Conservation (phyloP, 129 eudicot genomes). For the Lonicera japonica region DNA sequence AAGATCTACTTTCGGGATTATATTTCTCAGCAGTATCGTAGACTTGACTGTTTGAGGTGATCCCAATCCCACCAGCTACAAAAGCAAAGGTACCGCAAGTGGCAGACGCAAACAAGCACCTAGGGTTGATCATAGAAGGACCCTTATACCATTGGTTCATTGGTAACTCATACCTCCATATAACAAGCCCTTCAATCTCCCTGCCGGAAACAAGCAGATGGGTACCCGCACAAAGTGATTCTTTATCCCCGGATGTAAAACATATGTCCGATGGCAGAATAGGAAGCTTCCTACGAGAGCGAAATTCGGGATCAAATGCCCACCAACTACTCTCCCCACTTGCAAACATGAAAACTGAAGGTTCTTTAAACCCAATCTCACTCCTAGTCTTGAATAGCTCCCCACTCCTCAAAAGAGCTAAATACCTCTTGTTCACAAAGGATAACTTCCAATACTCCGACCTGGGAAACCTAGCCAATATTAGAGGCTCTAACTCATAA, state of each 20-base stretch:
- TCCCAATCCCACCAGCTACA: conserved; percentile 75
- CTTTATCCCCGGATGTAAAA: conserved; percentile 65
- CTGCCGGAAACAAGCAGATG: conserved; percentile 79
- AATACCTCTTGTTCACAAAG: conserved; percentile 42
- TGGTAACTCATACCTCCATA: conserved; percentile 70
- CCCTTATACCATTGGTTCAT: conserved; percentile 66
- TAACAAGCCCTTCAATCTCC: conserved; percentile 53
- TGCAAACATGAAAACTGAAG: conserved; percentile 69
- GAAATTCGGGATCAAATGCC: conserved; percentile 63
- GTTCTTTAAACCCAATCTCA: conserved; percentile 35
- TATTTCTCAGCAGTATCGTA: conserved; percentile 64
- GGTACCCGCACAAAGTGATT: conserved; percentile 81
- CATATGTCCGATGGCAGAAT: conserved; percentile 51
- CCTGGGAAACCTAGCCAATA: conserved; percentile 69
- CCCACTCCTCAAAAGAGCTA: conserved; percentile 37
- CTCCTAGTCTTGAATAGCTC: conserved; percentile 61
- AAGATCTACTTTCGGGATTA: conserved; percentile 44
- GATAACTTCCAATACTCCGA: conserved; percentile 66
- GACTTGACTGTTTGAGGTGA: conserved; percentile 15
- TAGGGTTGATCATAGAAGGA: conserved; percentile 62
- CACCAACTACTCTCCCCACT: conserved; percentile 73
- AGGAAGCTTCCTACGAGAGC: conserved; percentile 56
- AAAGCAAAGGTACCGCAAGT: conserved; percentile 61
- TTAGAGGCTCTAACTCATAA: conserved; percentile 60
- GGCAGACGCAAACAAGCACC: conserved; percentile 90